Evolutionary conservation across 148 eudicot species (phyloP).

Genomic region (Tetragonia tetragonoides): DNA sequence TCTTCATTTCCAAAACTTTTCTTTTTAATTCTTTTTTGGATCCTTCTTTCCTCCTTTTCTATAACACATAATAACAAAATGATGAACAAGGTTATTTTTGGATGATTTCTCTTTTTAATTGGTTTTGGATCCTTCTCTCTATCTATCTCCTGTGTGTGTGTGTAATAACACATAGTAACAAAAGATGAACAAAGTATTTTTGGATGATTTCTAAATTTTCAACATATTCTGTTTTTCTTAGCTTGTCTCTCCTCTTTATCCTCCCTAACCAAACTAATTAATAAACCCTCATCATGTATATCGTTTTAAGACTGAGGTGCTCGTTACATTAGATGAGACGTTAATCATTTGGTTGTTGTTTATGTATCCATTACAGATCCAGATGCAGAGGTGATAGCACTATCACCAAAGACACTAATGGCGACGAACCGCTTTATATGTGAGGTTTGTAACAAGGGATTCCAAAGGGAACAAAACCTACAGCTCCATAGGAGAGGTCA

Average conservation of each 20-base stretch:
- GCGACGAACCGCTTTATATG: constrained; percentile 49
- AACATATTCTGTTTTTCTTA: no score
- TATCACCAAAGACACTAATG: constrained; percentile 50
- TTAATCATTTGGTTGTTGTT: background rate
- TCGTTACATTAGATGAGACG: no score
- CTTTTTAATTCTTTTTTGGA: background rate
- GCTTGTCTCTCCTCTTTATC: no score
- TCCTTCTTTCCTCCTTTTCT: background rate
- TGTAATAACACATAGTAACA: no score
- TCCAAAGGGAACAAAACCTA: constrained; percentile 50
- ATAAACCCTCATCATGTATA: no score
- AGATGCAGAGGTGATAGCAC: constrained; percentile 49
- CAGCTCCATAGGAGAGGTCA: constrained; percentile 55
- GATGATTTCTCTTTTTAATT: background rate
- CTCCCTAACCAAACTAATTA: no score
- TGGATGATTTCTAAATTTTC: no score
- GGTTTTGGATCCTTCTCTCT: background rate
- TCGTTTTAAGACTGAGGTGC: no score
- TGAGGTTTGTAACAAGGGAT: constrained; percentile 53
- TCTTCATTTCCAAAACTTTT: background rate
- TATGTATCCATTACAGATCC: constrained; percentile 26
- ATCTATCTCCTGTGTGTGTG: no score
- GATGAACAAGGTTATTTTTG: background rate
- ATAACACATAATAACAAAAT: background rate
- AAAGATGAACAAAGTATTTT: no score